Evolutionary conservation across 331 rosid genomes (phyloP), one percentile per base, ranked within the genome.

Genomic region (Spiraea crenata): DNA sequence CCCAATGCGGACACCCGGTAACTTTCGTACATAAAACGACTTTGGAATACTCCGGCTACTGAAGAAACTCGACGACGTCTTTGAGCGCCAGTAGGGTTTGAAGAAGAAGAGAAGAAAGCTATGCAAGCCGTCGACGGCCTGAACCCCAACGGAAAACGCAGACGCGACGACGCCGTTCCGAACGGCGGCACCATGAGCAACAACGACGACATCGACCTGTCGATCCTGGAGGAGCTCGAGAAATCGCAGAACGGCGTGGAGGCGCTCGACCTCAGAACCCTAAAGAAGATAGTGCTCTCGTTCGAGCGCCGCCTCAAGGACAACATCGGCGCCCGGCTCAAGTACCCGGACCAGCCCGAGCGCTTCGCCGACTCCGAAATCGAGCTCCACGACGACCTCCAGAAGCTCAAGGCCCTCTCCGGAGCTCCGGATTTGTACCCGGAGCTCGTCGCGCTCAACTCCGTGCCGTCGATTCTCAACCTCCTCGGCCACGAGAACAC

Each of bases 401-500:
- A 87, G 57, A 88, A 88, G 76, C 96, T 92, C 74, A 86, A 84
- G 50, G 75, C 87, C 38, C 96, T 92, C 63, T 93, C 96, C 49
- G 95, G 96, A 41, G 93, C 86, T 7, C 98, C 96, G 8, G 98
- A 92, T 45, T 89, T 92, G 0, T 92, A 90, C 76, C 96, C 98
- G 0, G 96, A 92, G 39, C 89, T 92, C 16, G 96, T 92, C 7
- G 65, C 35, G 31, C 93, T 90, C 59, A 87, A 91, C 65, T 82
- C 90, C 6, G 77, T 90, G 3, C 90, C 96, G 0, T 92, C 98
- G 3, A 79, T 92, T 17, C 89, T 90, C 7, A 89, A 92, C 57
- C 84, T 92, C 20, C 88, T 90, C 20, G 79, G 79, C 45, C 98
- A 92, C 47, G 96, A 90, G 49, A 92, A 92, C 75, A 85, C 89